Base-by-base conservation (phyloP, 2,329 filamentous ascomycete species). In the Colletotrichum sp. region DNA sequence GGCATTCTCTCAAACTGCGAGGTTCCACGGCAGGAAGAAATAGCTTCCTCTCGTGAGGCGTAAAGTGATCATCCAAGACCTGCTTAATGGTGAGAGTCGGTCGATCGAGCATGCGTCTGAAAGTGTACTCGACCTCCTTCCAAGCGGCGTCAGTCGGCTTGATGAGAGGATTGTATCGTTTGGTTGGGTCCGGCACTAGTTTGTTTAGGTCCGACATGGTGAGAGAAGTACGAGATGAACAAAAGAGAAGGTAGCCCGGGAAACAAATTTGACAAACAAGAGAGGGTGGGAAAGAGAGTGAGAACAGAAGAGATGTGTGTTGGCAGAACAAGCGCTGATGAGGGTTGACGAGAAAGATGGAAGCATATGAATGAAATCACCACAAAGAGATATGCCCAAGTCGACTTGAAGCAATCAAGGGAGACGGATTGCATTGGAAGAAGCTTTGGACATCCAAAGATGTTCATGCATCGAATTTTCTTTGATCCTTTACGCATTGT, bases 1-100 rank as follows among this genome's bases (percentile, higher is more conserved):
- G 86, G 52, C 83, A 74, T 4, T 76, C 44, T 18, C 81, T 82
- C n/a, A 86, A 26, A 7, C 82, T 80, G 0, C 78, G 66, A 8
- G 80, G 80, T 13, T 79, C 72, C 21, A 44, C 68, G n/a, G 81
- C 81, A 6, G 82, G 80, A 18, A 81, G 70, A 36, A 87, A 79
- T 28, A 86, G 71, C 2, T 70, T 76, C 24, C 81, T 79, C 72
- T 87, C 86, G 52, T 85, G 79, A 0, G 72, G 49, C 2, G 83
- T 83, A 28, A 88, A 88, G 26, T 78, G 79, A 2, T 77, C 75
- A 4, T 82, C 72, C 2, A 87, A 72, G n/a, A 88, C 82, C 1
- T 81, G 39, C 2, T 80, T 60, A 9, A 87, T 76, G 2, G 81
- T 80, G 12, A 78, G 71, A 1, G 73, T 64, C 1, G 80, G 76